phyloP scores from a whole-genome alignment of 139 green algal genomes.

The Micromonas commoda region DNA sequence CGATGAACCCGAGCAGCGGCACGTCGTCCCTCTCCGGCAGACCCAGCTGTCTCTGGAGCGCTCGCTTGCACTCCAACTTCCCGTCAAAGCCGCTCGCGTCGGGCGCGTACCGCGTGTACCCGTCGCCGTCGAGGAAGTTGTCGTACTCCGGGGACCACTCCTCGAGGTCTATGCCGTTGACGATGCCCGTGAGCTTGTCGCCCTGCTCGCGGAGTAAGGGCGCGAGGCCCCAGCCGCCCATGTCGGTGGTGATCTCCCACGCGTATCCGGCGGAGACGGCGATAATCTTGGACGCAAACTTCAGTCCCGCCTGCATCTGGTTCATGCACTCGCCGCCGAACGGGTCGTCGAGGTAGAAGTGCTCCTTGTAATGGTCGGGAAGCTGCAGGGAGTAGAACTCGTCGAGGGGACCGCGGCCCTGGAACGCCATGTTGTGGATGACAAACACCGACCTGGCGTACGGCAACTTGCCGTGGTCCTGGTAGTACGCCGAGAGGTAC shows the following conservation, averaged over 20 bases:
- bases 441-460: constrained; percentile 61
- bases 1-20: constrained; percentile 53
- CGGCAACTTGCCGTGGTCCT: constrained; percentile 85
- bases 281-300: constrained; percentile 71
- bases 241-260: constrained; percentile 92
- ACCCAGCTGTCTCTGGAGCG: constrained; percentile 71
- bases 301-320: constrained; percentile 82
- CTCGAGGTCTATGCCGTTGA: constrained; percentile 91
- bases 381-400: constrained; percentile 75
- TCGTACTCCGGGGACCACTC: constrained; percentile 74
- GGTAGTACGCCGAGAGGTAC: constrained; percentile 83
- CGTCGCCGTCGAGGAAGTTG: constrained; percentile 54
- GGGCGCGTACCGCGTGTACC: constrained; percentile 63
- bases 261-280: constrained; percentile 82
- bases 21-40: constrained; percentile 75
- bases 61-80: constrained; percentile 80
- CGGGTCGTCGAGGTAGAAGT: constrained; percentile 69
- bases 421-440: constrained; percentile 88
- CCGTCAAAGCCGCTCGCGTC: constrained; percentile 51
- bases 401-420: constrained; percentile 76
- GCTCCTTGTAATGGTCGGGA: constrained; percentile 57
- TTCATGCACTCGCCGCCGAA: constrained; percentile 97
- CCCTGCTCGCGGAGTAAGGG: constrained; percentile 61
- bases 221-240: constrained; percentile 93
- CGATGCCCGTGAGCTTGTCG: constrained; percentile 83